These are phyloP conservation scores for Trichomonascaceae sp. DNA, from an alignment of 1,139 yeast species.

Conservation along the genomic window DNA sequence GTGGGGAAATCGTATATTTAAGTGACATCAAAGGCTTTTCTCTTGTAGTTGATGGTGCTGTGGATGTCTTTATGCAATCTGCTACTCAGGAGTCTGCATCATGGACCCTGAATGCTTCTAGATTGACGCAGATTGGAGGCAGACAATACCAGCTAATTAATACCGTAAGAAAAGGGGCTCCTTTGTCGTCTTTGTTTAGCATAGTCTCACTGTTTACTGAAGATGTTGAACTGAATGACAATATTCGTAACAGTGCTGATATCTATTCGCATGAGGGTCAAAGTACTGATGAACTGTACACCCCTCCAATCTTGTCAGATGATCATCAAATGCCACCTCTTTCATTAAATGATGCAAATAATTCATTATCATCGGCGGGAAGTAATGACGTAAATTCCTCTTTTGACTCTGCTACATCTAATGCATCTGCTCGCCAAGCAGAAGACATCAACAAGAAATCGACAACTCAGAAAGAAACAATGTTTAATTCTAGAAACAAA, in stretches of 20 bases:
- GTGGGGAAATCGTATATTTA: slow-evolving; percentile 67
- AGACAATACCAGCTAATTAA: slow-evolving; percentile 70
- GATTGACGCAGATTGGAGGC: slow-evolving; percentile 1
- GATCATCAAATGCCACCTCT: slow-evolving; percentile 6
- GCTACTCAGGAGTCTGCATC: slow-evolving; percentile 37
- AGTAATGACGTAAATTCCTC: slow-evolving; percentile 1
- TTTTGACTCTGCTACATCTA: neutral
- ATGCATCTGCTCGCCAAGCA: neutral
- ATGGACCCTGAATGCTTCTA: slow-evolving; percentile 37
- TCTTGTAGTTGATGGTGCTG: slow-evolving; percentile 88
- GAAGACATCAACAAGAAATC: neutral
- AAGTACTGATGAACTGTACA: neutral
- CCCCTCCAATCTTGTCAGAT: neutral
- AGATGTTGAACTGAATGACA: slow-evolving; percentile 24
- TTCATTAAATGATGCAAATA: slow-evolving; percentile 6
- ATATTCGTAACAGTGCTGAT: slow-evolving; percentile 10
- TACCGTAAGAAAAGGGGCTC: slow-evolving; percentile 78
- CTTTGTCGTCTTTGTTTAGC: slow-evolving; percentile 75
- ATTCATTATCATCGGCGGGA: neutral
- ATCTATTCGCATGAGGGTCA: neutral
- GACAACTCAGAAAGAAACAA: neutral
- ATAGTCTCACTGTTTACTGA: slow-evolving; percentile 67
- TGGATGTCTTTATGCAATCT: slow-evolving; percentile 68
- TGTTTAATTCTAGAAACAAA: neutral
- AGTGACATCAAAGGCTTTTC: slow-evolving; percentile 79